phyloP scores from a whole-genome alignment of 2,329 filamentous ascomycete genomes.

The Arthroderma sp. region DNA sequence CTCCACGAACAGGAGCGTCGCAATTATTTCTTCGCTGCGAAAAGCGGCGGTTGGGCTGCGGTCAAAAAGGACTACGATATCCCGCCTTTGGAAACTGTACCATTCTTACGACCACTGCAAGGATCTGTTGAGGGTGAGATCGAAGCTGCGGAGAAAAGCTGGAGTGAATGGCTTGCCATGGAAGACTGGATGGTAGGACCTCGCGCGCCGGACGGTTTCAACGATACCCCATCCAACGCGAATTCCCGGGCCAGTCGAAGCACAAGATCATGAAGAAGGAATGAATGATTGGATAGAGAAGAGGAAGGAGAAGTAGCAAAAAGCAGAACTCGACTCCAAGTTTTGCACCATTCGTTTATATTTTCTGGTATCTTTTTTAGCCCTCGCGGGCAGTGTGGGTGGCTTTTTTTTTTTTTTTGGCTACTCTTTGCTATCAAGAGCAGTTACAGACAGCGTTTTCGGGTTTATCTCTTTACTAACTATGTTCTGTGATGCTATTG shows the following conservation, averaged over 20 bases:
- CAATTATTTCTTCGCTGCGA: constrained; percentile 91
- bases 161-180: constrained; percentile 94
- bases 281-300: not conserved
- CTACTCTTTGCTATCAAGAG: too few species aligned
- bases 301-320: not conserved
- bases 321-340: not conserved
- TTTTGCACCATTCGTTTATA: too few species aligned
- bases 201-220: constrained; percentile 45
- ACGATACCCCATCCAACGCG: constrained; percentile 22
- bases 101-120: constrained; percentile 74
- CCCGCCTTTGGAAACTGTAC: constrained; percentile 65
- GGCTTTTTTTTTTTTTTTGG: too few species aligned
- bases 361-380: too few species aligned
- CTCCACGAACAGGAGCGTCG: constrained; percentile 79
- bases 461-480: too few species aligned
- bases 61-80: constrained; percentile 90
- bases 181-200: constrained; percentile 98
- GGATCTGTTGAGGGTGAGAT: constrained; percentile 68
- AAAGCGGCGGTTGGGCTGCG: constrained; percentile 76
- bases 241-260: constrained; percentile 1
- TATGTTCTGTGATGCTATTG: too few species aligned
- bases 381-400: too few species aligned
- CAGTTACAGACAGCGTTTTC: too few species aligned
- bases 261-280: not conserved
- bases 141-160: constrained; percentile 63